A percentile compares a stretch with the other conserved stretches of the same genome.
Conservation (phyloP, 257 asterid species). For the Primulina eburnea region DNA sequence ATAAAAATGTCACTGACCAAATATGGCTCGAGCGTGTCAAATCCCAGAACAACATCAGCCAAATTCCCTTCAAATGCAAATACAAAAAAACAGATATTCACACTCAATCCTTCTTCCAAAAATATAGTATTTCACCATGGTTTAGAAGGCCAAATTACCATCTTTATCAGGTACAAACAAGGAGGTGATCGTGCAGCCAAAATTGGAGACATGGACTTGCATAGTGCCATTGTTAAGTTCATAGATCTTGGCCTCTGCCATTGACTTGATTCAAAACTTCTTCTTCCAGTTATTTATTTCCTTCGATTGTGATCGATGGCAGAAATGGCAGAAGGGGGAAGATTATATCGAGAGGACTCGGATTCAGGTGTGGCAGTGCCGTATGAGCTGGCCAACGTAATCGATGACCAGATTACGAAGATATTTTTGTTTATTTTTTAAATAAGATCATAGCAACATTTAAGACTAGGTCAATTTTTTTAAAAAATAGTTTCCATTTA, state of each 20-base stretch:
- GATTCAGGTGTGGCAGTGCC: background rate
- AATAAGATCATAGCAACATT: too few relatives aligned
- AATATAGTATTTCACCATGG: background rate
- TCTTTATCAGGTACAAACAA: constrained; percentile 72
- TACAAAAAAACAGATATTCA: background rate
- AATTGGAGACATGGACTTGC: constrained; percentile 67
- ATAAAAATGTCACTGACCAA: constrained; percentile 41
- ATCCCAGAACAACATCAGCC: constrained; percentile 96
- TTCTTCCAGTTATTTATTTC: background rate
- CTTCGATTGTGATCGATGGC: background rate
- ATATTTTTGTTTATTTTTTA: too few relatives aligned
- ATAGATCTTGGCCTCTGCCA: constrained; percentile 79
- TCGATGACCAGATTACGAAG: background rate
- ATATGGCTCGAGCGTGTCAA: constrained; percentile 86
- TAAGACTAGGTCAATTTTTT: too few relatives aligned
- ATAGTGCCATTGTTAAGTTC: constrained; percentile 85
- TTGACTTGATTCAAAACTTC: constrained; percentile 22
- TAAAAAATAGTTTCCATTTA: too few relatives aligned
- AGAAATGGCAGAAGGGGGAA: background rate
- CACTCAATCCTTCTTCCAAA: background rate
- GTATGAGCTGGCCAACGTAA: background rate
- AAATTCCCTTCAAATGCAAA: constrained; percentile 55
- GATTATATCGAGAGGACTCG: background rate
- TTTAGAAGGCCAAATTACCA: constrained; percentile 42
- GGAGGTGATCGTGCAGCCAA: constrained; percentile 92